Percentiles rank a stretch among this genome's conserved stretches.
Evolutionary conservation across 306 rosid genomes (phyloP).

Genomic region (Abrus pulchellus): DNA sequence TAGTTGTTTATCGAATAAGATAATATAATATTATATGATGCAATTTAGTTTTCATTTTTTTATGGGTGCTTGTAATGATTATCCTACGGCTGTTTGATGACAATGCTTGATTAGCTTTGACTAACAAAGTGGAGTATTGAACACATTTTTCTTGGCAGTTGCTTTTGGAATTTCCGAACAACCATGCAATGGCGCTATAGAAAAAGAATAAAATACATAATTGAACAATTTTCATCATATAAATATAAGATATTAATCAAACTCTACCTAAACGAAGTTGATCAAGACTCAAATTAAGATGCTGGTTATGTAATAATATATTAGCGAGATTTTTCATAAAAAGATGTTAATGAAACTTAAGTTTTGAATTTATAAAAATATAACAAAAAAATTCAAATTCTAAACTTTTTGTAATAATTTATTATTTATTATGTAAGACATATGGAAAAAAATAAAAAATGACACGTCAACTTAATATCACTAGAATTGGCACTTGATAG

Average conservation of each 20-base stretch:
- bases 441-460: neutral
- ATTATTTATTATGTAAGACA: neutral
- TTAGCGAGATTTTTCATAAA: neutral
- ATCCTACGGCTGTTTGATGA: conserved; percentile 38
- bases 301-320: neutral
- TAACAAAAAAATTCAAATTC: neutral
- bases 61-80: conserved; percentile 33
- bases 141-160: conserved; percentile 13
- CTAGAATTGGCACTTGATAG: neutral
- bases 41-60: conserved; percentile 17
- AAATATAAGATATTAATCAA: neutral
- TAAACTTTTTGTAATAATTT: neutral
- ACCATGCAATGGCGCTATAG: neutral
- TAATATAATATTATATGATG: neutral
- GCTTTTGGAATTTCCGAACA: conserved; percentile 9
- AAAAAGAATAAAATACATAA: neutral
- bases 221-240: neutral
- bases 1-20: conserved; percentile 21
- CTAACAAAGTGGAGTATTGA: neutral
- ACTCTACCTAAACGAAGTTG: neutral
- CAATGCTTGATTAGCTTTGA: conserved; percentile 36
- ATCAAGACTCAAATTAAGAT: neutral
- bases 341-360: neutral
- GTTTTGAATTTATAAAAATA: neutral
- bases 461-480: neutral